Evolutionary conservation across 2,329 filamentous ascomycete species (phyloP).

Genomic region (Colletotrichum phormii): DNA sequence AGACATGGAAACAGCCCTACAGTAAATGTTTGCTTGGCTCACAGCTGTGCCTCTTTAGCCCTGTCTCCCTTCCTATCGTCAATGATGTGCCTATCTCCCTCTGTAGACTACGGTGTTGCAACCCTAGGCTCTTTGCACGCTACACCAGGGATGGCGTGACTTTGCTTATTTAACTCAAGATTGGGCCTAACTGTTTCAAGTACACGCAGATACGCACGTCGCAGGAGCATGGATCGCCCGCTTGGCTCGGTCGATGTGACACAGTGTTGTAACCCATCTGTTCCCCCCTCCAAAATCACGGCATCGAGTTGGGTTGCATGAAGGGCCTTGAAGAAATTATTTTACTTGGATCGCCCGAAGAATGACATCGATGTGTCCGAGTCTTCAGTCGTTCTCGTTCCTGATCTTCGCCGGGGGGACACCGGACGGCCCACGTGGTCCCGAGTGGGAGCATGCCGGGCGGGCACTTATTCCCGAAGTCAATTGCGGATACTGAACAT

Average conservation of each 20-base stretch:
- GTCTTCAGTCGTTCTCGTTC: not conserved
- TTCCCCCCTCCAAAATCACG: not conserved
- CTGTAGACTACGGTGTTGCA: not conserved
- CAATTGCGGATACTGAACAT: not conserved
- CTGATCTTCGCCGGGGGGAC: not conserved
- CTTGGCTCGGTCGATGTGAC: conserved; percentile 25
- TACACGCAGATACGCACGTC: conserved; percentile 6
- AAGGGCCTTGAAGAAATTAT: not conserved
- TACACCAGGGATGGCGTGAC: conserved; percentile 28
- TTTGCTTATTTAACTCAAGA: conserved; percentile 23
- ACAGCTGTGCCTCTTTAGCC: not conserved
- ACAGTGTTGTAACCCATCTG: conserved; percentile 25
- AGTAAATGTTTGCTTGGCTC: not conserved
- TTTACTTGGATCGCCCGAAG: conserved; percentile 21
- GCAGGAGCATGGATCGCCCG: conserved; percentile 19
- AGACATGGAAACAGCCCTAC: not conserved
- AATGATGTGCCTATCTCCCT: not conserved
- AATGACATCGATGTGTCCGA: not conserved
- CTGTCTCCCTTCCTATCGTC: not conserved
- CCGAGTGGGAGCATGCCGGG: not conserved
- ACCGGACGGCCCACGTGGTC: too few relatives aligned
- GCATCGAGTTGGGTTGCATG: not conserved
- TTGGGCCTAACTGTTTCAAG: conserved; percentile 24
- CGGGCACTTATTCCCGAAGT: not conserved
- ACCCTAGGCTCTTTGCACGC: not conserved